Evolutionary conservation across 75 land plant genomes (phyloP), one percentile per base, ranked within the genome.

Genomic region (Gnetum montanum): DNA sequence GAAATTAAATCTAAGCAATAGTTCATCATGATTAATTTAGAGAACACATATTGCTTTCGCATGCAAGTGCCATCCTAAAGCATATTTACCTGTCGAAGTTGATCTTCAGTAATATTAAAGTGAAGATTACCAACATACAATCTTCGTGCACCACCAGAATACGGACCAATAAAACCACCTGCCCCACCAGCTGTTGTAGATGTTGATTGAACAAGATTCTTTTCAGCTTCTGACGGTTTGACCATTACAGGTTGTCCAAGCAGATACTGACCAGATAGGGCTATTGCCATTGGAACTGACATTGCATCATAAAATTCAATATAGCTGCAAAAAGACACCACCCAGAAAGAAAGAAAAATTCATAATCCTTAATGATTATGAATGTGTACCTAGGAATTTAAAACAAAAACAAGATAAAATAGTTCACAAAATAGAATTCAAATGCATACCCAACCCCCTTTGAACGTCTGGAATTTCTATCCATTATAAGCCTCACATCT

Each of bases 181-280:
- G 63, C 81, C 27, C 44, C 54, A 31, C 31, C 37, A 24, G 68
- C 79, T 48, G 68, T 66, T 46, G 84, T 45, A 34, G 79, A 56
- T 63, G 58, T 85, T 29, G 99, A 85, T 36, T 90, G 99, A 37
- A 86, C 99, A 31, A 90, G 73, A 51, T 94, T 94, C 63, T 94
- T 94, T 64, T 94, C 99, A 67, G 99, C 99, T 59, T 94, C 99
- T 8, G 99, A 94, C n/a, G 99, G 96, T 57, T 94, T 94, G 23
- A 94, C 99, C 99, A 94, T 94, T 10, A 94, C 96, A 34, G 90
- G 85, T 58, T 94, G 99, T 49, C 96, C 90, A 55, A 80, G 80
- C 26, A 94, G 78, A 3, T 58, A 67, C 56, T 90, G 99, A 20
- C 96, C 96, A 49, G 96, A 79, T 15, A 94, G 70, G 28, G 91